Evolutionary conservation across 2,329 filamentous ascomycete species (phyloP).

Genomic region (Alternaria angustiovoidea): DNA sequence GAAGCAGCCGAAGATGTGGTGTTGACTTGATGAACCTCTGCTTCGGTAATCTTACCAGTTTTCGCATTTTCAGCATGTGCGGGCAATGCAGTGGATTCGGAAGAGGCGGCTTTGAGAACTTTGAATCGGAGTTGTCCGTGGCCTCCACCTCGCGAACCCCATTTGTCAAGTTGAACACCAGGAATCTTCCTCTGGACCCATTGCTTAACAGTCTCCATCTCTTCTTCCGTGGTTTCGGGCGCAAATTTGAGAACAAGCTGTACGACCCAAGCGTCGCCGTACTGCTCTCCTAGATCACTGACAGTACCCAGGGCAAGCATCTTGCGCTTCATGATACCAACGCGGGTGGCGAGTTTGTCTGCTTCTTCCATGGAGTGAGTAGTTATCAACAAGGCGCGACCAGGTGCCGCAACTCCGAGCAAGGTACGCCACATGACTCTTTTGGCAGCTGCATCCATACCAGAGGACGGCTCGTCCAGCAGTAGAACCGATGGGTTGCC

Average conservation of each 20-base stretch:
- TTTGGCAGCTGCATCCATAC: constrained; percentile 90
- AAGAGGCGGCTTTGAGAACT: constrained; percentile 63
- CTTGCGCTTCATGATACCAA: constrained; percentile 82
- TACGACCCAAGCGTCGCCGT: constrained; percentile 81
- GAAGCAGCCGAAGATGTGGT: constrained; percentile 16
- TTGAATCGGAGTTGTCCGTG: constrained; percentile 90
- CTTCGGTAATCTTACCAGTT: constrained; percentile 21
- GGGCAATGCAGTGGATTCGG: constrained; percentile 40
- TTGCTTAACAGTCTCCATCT: constrained; percentile 69
- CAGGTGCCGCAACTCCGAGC: constrained; percentile 70
- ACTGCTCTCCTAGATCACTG: constrained; percentile 74
- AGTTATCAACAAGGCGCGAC: constrained; percentile 84
- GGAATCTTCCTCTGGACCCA: constrained; percentile 73
- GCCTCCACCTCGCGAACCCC: constrained; percentile 72
- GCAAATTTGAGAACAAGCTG: constrained; percentile 80
- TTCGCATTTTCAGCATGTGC: constrained; percentile 1
- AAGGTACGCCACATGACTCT: constrained; percentile 93
- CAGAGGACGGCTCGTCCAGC: constrained; percentile 87
- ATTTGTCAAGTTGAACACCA: constrained; percentile 64
- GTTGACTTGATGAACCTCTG: constrained; percentile 33
- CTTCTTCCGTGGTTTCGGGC: constrained; percentile 73
- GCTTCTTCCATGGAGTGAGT: constrained; percentile 97
- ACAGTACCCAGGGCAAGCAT: constrained; percentile 87
- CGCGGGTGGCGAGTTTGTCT: constrained; percentile 82
- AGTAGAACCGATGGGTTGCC: constrained; percentile 88